A percentile compares a stretch with the other conserved stretches of the same genome.
phyloP scores from a whole-genome alignment of 2,329 filamentous ascomycete genomes.

The Delphinella strobiligena region DNA sequence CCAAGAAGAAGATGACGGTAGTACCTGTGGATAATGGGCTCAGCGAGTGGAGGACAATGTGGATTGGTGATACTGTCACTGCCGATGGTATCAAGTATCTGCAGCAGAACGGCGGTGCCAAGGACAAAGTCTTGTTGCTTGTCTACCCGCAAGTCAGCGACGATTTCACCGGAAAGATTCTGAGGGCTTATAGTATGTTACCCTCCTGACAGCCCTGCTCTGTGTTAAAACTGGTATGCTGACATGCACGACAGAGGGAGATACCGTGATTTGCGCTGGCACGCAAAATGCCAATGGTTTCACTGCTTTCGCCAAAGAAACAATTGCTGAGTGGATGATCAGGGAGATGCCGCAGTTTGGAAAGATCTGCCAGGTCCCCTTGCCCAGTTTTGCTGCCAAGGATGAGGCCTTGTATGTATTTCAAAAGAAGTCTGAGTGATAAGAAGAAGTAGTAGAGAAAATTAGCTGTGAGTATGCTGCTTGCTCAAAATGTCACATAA shows the following conservation, averaged over 20 bases:
- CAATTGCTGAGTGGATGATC: constrained; percentile 55
- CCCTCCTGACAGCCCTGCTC: constrained; percentile 34
- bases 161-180: constrained; percentile 51
- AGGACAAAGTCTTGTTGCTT: constrained; percentile 50
- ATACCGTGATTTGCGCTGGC: constrained; percentile 58
- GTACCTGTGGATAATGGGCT: constrained; percentile 55
- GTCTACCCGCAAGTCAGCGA: constrained; percentile 62
- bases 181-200: constrained; percentile 42
- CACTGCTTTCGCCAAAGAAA: constrained; percentile 53
- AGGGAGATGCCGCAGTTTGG: constrained; percentile 44
- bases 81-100: constrained; percentile 51
- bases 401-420: constrained; percentile 65
- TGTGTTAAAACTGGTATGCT: not conserved
- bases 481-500: no score
- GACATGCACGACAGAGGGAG: constrained; percentile 29
- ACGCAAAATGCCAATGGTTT: constrained; percentile 67
- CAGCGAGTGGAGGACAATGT: constrained; percentile 55
- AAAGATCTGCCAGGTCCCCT: constrained; percentile 49
- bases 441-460: constrained; percentile 4
- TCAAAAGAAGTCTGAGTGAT: constrained; percentile 17
- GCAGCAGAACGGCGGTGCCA: constrained; percentile 34
- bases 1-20: constrained; percentile 31
- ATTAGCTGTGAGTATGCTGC: not conserved
- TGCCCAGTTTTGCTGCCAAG: constrained; percentile 66
- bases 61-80: constrained; percentile 55